phyloP scores from a whole-genome alignment of 345 rosid species.

The Syzygium aqueum region DNA sequence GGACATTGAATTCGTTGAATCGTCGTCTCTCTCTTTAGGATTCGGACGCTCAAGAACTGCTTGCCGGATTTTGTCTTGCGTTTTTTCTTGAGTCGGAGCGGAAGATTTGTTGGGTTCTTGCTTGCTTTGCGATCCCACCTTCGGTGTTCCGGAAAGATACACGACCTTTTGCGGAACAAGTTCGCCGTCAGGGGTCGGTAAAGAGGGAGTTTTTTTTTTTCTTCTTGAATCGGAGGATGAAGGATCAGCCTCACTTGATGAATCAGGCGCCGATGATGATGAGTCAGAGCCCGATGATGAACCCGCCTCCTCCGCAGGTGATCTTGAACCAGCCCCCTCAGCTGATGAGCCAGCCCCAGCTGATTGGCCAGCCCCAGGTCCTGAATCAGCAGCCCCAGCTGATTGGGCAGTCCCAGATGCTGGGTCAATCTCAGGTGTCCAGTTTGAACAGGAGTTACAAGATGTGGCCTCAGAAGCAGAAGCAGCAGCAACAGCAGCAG shows the following conservation, averaged over 20 bases:
- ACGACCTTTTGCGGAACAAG: neutral
- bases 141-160: neutral
- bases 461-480: slow-evolving; percentile 17
- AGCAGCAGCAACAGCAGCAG: slow-evolving; percentile 8
- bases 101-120: neutral
- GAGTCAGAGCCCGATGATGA: slow-evolving; percentile 10
- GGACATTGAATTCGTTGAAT: neutral
- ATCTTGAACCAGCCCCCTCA: slow-evolving; percentile 34
- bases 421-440: slow-evolving; percentile 16
- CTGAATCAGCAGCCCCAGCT: slow-evolving; percentile 8
- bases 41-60: neutral
- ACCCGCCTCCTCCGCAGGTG: neutral
- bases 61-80: neutral
- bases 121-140: neutral
- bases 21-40: neutral
- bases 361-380: slow-evolving; percentile 23
- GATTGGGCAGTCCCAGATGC: slow-evolving; percentile 20
- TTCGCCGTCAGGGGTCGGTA: neutral
- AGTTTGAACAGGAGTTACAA: slow-evolving; percentile 35
- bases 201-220: neutral
- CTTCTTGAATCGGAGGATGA: slow-evolving; percentile 17
- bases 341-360: slow-evolving; percentile 10
- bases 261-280: slow-evolving; percentile 9
- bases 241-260: slow-evolving; percentile 44
- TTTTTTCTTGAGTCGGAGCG: neutral